phyloP scores from a whole-genome alignment of 352 stramenopile genomes.

The Globisporangium echinulatum region DNA sequence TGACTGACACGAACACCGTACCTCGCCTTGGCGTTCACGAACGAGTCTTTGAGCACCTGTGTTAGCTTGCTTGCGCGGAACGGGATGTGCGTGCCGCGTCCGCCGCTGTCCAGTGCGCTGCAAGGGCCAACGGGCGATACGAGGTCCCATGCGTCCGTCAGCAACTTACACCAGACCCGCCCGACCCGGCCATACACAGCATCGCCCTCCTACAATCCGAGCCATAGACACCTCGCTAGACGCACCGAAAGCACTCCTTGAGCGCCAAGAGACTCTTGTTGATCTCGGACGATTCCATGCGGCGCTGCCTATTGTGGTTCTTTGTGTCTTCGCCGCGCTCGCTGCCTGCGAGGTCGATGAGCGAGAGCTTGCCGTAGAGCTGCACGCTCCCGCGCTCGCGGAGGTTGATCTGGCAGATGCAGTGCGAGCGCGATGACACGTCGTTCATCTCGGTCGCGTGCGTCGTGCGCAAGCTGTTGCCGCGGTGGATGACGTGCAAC shows the following conservation, averaged over 20 bases:
- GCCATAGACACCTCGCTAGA: background rate
- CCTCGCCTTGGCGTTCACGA: slow-evolving; percentile 90
- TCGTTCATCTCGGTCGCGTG: slow-evolving; percentile 96
- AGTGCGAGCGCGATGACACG: slow-evolving; percentile 91
- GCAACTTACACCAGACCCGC: too few relatives aligned
- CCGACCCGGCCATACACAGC: too few relatives aligned
- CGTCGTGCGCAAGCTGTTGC: slow-evolving; percentile 92
- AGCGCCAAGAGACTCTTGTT: slow-evolving; percentile 96
- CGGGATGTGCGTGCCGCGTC: slow-evolving; percentile 88
- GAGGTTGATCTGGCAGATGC: slow-evolving; percentile 93
- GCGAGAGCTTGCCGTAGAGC: slow-evolving; percentile 87
- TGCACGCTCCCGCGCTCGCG: slow-evolving; percentile 38
- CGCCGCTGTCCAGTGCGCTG: slow-evolving; percentile 88
- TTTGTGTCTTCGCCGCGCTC: slow-evolving; percentile 95
- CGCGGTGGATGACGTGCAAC: slow-evolving; percentile 90
- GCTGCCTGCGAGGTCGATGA: slow-evolving; percentile 96
- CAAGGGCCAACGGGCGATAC: background rate
- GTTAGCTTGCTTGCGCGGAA: slow-evolving; percentile 96
- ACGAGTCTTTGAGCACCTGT: slow-evolving; percentile 97
- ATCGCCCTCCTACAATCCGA: too few relatives aligned
- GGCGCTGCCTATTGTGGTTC: slow-evolving; percentile 88
- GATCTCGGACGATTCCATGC: slow-evolving; percentile 96
- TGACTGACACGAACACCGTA: too few relatives aligned
- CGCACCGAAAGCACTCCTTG: slow-evolving; percentile 94
- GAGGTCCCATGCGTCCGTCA: too few relatives aligned